Percentiles rank a stretch among this genome's conserved stretches.
These are phyloP conservation scores for Wickerhamiella lipophila DNA, from an alignment of 805 yeast species.

Conservation along the genomic window DNA sequence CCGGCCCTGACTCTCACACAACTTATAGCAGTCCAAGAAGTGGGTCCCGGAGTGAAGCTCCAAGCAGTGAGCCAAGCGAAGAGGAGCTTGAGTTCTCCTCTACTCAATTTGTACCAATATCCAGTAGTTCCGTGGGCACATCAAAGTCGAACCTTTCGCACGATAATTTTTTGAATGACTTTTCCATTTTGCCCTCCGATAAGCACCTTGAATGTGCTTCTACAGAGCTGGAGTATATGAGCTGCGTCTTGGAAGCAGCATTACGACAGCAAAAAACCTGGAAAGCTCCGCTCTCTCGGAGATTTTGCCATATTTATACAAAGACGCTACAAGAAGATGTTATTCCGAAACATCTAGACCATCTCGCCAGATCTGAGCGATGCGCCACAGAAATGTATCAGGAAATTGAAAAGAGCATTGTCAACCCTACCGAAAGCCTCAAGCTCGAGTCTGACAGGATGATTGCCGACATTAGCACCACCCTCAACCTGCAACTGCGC, in stretches of 20 bases:
- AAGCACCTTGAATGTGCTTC: conserved; percentile 11
- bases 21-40: background rate
- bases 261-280: conserved; percentile 9
- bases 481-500: conserved; percentile 22
- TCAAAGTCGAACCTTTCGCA: background rate
- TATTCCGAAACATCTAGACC: conserved; percentile 18
- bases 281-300: background rate
- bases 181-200: background rate
- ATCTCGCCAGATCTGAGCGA: conserved; percentile 17
- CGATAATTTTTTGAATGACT: background rate
- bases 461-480: conserved; percentile 23
- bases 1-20: background rate
- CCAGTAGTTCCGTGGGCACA: background rate
- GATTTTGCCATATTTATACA: conserved; percentile 12
- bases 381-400: conserved; percentile 15
- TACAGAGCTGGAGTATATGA: conserved; percentile 19
- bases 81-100: background rate
- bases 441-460: conserved; percentile 22
- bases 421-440: conserved; percentile 17
- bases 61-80: background rate
- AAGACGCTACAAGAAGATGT: conserved; percentile 13
- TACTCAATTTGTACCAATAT: background rate
- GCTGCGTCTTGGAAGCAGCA: conserved; percentile 16
- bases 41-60: background rate
- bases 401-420: conserved; percentile 18